Evolutionary conservation across 805 yeast genomes (phyloP), one percentile per base, ranked within the genome.

Genomic region (Pichia rugopelliculosa): DNA sequence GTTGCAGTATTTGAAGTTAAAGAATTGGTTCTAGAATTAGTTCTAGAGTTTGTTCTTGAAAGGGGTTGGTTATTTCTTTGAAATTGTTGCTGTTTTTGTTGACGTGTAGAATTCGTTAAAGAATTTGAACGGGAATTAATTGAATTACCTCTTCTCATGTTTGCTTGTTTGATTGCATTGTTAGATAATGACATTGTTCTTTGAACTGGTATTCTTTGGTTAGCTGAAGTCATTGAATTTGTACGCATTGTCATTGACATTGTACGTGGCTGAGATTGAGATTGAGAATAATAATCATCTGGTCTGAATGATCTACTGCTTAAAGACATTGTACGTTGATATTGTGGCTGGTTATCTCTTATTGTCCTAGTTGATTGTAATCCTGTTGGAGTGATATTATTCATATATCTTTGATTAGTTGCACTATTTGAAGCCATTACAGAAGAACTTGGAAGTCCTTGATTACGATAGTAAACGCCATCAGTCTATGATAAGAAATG

Each of bases 301-400:
- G 50, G 36, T 46, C 66, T 55, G 26, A 62, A 58, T 33, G 57
- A 56, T 41, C 68, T 48, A 4, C 62, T 59, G 39, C 62, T 63
- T 26, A 65, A 52, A 13, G 69, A 65, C 66, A 64, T 63, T 9
- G 68, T 50, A 15, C 69, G 48, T 6, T 55, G 60, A 12, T 12
- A 3, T 7, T 5, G 30, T 34, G 25, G 47, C 20, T 38, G 47
- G 25, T 36, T 44, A 13, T 24, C 37, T 18, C 45, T 38, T 11
- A 42, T 17, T 2, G 40, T 10, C 17, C 26, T n/a, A 1, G 47
- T 44, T 18, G 50, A 40, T 24, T 43, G 45, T 22, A 48, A 36
- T 0, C 50, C 50, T 20, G 23, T 39, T 12, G 47, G 11, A 26
- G 45, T 40, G 6, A 48, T 44, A 40, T 36, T 49, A 5, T 46